phyloP scores from a whole-genome alignment of 2,329 filamentous ascomycete species.

The Paecilomyces fulvus region DNA sequence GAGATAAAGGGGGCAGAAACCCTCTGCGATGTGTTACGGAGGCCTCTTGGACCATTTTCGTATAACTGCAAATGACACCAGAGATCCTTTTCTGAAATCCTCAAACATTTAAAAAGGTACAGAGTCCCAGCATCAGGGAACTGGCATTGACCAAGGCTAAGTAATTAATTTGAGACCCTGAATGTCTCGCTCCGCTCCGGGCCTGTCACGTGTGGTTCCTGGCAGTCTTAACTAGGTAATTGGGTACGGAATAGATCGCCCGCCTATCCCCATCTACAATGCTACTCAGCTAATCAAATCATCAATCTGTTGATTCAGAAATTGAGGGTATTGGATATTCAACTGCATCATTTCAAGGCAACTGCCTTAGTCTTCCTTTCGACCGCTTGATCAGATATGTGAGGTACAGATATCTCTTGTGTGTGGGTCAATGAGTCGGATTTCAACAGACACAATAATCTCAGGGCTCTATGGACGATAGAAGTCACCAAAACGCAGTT shows the following conservation, averaged over 20 bases:
- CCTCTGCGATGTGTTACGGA: neutral
- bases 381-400: neutral
- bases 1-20: slow-evolving; percentile 2
- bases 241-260: too few relatives aligned
- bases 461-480: slow-evolving; percentile 14
- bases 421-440: neutral
- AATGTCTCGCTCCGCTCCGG: neutral
- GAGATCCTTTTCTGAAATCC: neutral
- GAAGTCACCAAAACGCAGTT: slow-evolving; percentile 12
- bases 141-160: neutral
- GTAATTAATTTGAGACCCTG: neutral
- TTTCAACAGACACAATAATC: neutral
- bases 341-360: neutral
- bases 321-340: neutral
- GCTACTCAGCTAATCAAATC: neutral
- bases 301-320: neutral
- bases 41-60: neutral
- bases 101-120: neutral
- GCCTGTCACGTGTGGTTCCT: neutral
- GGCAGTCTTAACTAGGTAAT: too few relatives aligned
- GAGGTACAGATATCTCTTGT: neutral
- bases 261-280: too few relatives aligned
- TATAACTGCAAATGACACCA: neutral
- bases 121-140: neutral
- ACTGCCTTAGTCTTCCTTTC: neutral